Conservation (phyloP, 192 early-diverging fungal species). For the Umbelopsis isabellina region DNA sequence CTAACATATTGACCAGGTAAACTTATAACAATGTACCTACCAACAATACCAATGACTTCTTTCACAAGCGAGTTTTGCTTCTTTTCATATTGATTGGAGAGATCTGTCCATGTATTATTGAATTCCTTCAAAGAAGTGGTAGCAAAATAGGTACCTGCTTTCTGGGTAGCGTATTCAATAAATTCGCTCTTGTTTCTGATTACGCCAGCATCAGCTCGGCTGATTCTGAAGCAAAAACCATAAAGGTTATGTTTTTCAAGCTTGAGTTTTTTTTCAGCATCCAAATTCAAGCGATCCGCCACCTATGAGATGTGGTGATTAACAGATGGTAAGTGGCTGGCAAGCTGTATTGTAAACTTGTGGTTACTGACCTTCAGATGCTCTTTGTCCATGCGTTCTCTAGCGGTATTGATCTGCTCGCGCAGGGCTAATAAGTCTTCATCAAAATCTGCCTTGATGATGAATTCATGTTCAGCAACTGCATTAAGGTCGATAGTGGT, state of each 20-base stretch:
- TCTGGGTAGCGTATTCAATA: conserved; percentile 87
- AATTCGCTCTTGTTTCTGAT: conserved; percentile 73
- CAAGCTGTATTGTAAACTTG: not conserved
- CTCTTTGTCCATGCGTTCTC: conserved; percentile 62
- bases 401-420: conserved; percentile 54
- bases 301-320: conserved; percentile 41
- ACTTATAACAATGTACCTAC: conserved; percentile 31
- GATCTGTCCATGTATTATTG: conserved; percentile 61
- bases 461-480: conserved; percentile 83
- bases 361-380: conserved; percentile 49
- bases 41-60: conserved; percentile 86
- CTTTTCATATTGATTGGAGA: conserved; percentile 65
- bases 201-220: conserved; percentile 67
- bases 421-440: conserved; percentile 60
- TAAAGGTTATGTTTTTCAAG: conserved; percentile 83
- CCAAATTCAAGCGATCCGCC: conserved; percentile 68
- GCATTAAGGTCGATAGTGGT: conserved; percentile 88
- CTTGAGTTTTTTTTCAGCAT: conserved; percentile 86
- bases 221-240: conserved; percentile 86
- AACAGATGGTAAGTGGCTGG: conserved; percentile 7
- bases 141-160: conserved; percentile 88
- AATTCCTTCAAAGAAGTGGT: conserved; percentile 71
- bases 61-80: conserved; percentile 77
- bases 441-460: conserved; percentile 87
- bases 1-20: not conserved